Base-by-base conservation (phyloP, 2,329 filamentous ascomycete species). In the Talaromyces atroroseus region DNA sequence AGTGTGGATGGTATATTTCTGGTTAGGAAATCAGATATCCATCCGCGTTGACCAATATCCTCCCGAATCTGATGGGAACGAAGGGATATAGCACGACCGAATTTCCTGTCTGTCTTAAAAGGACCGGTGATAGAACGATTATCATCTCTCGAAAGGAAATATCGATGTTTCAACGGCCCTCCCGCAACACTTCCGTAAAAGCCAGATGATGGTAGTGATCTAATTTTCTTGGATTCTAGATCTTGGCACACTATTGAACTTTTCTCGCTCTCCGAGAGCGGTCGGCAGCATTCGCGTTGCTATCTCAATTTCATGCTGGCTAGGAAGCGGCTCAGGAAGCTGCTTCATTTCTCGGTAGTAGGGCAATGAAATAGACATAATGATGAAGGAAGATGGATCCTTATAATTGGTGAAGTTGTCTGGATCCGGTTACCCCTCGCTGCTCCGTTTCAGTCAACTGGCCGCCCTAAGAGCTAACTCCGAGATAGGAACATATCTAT, bases 271-370 rank as follows among this genome's bases (percentile, higher is more conserved):
- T 44, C 44, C 5, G 57, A 34, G 7, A 59, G 49, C 6, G 26
- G 44, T 46, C 50, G 61, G 60, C 38, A 64, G 59, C 59, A 53
- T 62, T 58, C 16, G 34, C 42, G 58, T 60, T 57, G 57, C 57
- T n/a, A 2, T 47, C 53, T 58, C 42, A 53, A 62, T 57, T 52
- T 62, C 59, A 52, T 60, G 38, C 44, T 58, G 60, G 52, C 60
- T 55, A 49, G 60, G 60, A 45, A 63, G 59, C 54, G 62, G 62
- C 52, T 54, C 58, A 52, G 60, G 61, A 44, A 62, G 55, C 51
- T 59, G 61, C 52, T 26, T 12, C 44, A 53, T 42, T 45, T 61
- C 53, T 21, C 59, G 57, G 57, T 60, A 62, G 58, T 61, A 61
- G 42, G 59, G 59, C 44, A 46, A 46, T 8, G 24, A 23, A 46